Percentiles rank a stretch among this genome's conserved stretches.
Evolutionary conservation across 257 asterid species (phyloP).

Genomic region (Ligustrum vulgare): DNA sequence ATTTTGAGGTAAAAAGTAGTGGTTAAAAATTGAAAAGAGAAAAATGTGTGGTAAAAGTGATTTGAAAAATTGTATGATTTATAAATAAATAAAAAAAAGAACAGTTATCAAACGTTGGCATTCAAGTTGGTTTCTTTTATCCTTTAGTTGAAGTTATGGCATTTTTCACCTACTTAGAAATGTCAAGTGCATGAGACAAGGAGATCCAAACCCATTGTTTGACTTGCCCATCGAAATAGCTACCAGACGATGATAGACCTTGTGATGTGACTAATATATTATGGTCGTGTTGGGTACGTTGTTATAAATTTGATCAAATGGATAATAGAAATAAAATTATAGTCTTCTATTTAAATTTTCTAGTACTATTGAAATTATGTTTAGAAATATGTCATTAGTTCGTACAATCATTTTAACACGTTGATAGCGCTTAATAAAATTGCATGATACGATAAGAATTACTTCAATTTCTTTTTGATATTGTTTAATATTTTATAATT

Average conservation of each 20-base stretch:
- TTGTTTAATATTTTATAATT: no score
- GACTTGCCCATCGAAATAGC: slow-evolving; percentile 10
- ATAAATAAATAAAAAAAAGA: no score
- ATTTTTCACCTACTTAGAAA: slow-evolving; percentile 1
- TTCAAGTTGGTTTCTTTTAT: neutral
- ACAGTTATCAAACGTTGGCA: no score
- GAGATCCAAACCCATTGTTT: slow-evolving; percentile 11
- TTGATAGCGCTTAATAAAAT: neutral
- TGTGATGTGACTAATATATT: neutral
- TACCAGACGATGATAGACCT: neutral
- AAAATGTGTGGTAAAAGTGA: no score
- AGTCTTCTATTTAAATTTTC: neutral
- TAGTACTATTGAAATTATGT: neutral
- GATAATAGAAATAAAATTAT: no score
- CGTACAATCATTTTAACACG: neutral
- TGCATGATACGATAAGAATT: neutral
- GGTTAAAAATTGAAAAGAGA: no score
- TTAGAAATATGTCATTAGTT: neutral
- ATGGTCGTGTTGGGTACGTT: no score
- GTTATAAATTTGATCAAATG: no score
- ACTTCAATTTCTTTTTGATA: neutral
- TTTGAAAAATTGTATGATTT: no score
- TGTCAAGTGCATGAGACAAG: slow-evolving; percentile 6
- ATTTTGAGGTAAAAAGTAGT: no score
- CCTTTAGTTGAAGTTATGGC: slow-evolving; percentile 2